Evolutionary conservation across 495 filamentous ascomycete genomes (phyloP).

Genomic region (Sphaerosporella brunnea): DNA sequence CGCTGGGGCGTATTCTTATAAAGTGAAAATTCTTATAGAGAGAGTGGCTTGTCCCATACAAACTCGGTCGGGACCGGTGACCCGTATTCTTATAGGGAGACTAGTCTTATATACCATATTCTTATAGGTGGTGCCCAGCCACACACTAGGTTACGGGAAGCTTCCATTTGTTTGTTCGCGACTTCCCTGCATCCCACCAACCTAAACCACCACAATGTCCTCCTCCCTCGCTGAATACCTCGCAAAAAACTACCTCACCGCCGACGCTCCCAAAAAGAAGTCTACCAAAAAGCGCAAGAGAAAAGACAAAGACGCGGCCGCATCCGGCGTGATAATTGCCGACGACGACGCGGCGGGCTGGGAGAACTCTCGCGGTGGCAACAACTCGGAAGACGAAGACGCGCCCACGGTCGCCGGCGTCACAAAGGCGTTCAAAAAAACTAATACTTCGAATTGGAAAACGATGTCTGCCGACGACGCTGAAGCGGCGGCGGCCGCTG

Average conservation of each 20-base stretch:
- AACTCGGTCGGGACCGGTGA: no score
- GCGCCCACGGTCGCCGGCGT: slow-evolving; percentile 31
- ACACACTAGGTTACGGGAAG: not conserved
- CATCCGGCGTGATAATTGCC: slow-evolving; percentile 60
- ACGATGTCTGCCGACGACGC: slow-evolving; percentile 37
- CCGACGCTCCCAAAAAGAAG: slow-evolving; percentile 52
- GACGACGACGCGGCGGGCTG: slow-evolving; percentile 76
- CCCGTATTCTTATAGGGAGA: no score
- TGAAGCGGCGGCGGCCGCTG: slow-evolving; percentile 45
- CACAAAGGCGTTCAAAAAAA: slow-evolving; percentile 54
- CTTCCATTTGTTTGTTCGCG: not conserved
- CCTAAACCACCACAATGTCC: slow-evolving; percentile 28
- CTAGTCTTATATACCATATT: no score
- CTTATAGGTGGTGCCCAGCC: no score
- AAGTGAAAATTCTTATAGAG: not conserved
- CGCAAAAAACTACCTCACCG: slow-evolving; percentile 81
- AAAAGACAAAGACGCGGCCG: slow-evolving; percentile 20
- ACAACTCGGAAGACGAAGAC: slow-evolving; percentile 32
- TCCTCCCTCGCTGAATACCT: slow-evolving; percentile 69
- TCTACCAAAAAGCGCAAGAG: slow-evolving; percentile 76
- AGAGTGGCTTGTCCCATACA: no score
- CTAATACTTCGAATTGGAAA: slow-evolving; percentile 66
- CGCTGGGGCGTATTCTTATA: no score
- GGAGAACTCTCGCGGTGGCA: slow-evolving; percentile 32
- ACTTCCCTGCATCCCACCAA: not conserved